phyloP scores from a whole-genome alignment of 495 filamentous ascomycete genomes.

The Tuber umbilicatum region DNA sequence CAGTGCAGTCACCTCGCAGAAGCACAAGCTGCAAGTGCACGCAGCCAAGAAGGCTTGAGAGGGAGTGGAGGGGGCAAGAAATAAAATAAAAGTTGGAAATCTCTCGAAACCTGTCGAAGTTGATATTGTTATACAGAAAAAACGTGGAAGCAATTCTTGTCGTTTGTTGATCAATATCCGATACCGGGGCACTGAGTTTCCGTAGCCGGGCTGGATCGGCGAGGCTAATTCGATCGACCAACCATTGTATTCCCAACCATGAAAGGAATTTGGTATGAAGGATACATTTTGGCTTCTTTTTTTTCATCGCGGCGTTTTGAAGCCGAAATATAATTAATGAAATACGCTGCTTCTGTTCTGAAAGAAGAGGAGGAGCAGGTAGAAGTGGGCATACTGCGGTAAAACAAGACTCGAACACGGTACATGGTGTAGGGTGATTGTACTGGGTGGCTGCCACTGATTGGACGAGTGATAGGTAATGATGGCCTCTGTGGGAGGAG shows the following conservation, averaged over 20 bases:
- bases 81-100: neutral
- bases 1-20: neutral
- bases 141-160: neutral
- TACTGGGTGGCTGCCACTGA: neutral
- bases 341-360: neutral
- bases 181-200: neutral
- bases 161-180: neutral
- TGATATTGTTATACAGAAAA: neutral
- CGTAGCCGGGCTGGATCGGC: neutral
- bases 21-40: neutral
- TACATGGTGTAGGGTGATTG: neutral
- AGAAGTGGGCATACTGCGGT: neutral
- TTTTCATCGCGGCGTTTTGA: neutral
- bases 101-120: neutral
- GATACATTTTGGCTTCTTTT: neutral
- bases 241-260: neutral
- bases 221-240: neutral
- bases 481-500: neutral
- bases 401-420: neutral
- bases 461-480: conserved; percentile 3
- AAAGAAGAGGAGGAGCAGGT: neutral
- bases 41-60: neutral
- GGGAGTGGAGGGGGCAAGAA: neutral
- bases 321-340: neutral
- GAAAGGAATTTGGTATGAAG: neutral